Conservation (phyloP, 2,329 filamentous ascomycete genomes). For the Apiospora koreana region DNA sequence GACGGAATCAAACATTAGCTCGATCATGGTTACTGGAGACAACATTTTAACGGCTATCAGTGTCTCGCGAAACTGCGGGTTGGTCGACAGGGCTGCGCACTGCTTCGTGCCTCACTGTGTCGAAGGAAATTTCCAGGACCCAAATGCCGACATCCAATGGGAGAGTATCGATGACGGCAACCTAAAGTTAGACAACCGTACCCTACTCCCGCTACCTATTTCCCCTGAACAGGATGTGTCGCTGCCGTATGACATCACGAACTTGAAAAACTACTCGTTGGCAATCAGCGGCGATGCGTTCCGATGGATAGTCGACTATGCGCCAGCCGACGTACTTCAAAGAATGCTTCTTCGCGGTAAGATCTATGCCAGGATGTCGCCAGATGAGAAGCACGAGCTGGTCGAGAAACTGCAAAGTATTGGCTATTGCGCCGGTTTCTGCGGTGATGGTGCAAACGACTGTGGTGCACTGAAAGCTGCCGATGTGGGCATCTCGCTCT, state of each 20-base stretch:
- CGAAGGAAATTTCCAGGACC: slow-evolving; percentile 74
- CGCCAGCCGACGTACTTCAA: slow-evolving; percentile 74
- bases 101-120: slow-evolving; percentile 92
- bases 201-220: slow-evolving; percentile 72
- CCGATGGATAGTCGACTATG: slow-evolving; percentile 93
- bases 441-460: slow-evolving; percentile 95
- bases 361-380: slow-evolving; percentile 97
- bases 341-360: slow-evolving; percentile 87
- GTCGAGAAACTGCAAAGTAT: slow-evolving; percentile 97
- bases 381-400: slow-evolving; percentile 96
- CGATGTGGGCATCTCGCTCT: slow-evolving; percentile 95
- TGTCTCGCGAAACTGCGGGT: slow-evolving; percentile 84
- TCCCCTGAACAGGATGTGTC: slow-evolving; percentile 76
- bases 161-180: slow-evolving; percentile 90
- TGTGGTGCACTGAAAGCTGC: slow-evolving; percentile 96
- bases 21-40: slow-evolving; percentile 96
- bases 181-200: slow-evolving; percentile 76
- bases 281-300: slow-evolving; percentile 94
- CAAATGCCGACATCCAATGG: slow-evolving; percentile 77
- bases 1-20: slow-evolving; percentile 77
- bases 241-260: slow-evolving; percentile 80
- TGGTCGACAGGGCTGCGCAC: slow-evolving; percentile 78
- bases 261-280: slow-evolving; percentile 81
- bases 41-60: slow-evolving; percentile 97
- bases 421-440: slow-evolving; percentile 94